Conservation (phyloP, 331 rosid genomes). For the Dryas integrifolia region DNA sequence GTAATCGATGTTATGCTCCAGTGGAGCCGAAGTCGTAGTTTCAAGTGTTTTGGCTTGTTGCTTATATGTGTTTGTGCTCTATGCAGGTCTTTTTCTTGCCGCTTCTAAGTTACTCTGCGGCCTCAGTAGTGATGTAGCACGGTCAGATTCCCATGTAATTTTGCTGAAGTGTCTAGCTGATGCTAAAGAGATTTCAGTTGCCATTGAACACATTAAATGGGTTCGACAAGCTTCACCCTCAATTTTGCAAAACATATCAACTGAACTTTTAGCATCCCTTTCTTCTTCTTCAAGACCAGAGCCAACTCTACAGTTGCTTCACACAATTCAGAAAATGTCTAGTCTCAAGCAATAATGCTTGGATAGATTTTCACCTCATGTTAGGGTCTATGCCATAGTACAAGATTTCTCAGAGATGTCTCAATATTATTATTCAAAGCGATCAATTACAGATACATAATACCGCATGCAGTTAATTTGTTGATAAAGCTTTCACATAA, state of each 20-base stretch:
- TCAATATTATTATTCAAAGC: background rate
- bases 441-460: background rate
- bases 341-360: conserved; percentile 21
- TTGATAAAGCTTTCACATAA: too few relatives aligned
- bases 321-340: conserved; percentile 38
- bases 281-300: conserved; percentile 55
- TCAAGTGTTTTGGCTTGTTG: conserved; percentile 8
- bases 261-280: conserved; percentile 59
- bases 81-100: conserved; percentile 58
- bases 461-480: background rate
- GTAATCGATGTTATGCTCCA: background rate
- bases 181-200: conserved; percentile 49
- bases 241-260: conserved; percentile 44
- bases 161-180: conserved; percentile 65
- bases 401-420: background rate
- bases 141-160: conserved; percentile 50
- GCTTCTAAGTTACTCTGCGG: conserved; percentile 66
- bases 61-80: conserved; percentile 7
- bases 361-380: background rate
- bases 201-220: conserved; percentile 60
- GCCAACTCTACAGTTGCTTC: conserved; percentile 54
- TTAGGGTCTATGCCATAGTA: background rate
- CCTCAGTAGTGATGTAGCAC: conserved; percentile 38
- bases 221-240: conserved; percentile 48
- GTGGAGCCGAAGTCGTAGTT: background rate